Conservation (phyloP, 2,329 filamentous ascomycete species). For the Talaromyces sp. region DNA sequence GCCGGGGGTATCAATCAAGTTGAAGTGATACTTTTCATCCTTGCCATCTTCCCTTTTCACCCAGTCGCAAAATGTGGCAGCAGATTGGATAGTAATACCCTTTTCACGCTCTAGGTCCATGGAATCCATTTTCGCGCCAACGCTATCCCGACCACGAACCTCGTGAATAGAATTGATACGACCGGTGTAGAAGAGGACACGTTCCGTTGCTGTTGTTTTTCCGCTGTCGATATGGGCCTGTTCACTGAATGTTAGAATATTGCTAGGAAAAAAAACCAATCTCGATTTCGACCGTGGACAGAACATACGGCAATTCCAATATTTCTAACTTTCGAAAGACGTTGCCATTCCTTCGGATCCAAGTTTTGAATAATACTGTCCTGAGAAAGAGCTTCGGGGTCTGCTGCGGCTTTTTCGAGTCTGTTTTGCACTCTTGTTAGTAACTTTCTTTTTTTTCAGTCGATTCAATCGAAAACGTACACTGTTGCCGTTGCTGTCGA, state of each 20-base stretch:
- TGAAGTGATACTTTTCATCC: slow-evolving; percentile 92
- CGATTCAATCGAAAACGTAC: not conserved
- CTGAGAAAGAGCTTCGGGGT: slow-evolving; percentile 55
- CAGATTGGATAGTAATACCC: slow-evolving; percentile 98
- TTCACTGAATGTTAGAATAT: not conserved
- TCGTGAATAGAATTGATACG: slow-evolving; percentile 97
- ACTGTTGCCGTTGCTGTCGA: slow-evolving; percentile 40
- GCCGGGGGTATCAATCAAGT: slow-evolving; percentile 96
- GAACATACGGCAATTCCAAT: slow-evolving; percentile 82
- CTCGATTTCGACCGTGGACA: not conserved
- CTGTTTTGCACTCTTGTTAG: not conserved
- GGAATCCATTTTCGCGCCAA: slow-evolving; percentile 99
- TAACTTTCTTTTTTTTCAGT: not conserved
- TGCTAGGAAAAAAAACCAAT: not conserved
- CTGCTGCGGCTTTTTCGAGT: slow-evolving; percentile 50
- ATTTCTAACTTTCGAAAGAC: slow-evolving; percentile 80
- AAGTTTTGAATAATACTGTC: slow-evolving; percentile 73
- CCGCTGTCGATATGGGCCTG: slow-evolving; percentile 97
- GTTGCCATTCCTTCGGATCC: slow-evolving; percentile 69
- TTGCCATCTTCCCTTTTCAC: slow-evolving; percentile 72
- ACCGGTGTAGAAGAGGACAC: slow-evolving; percentile 96
- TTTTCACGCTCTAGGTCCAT: slow-evolving; percentile 99
- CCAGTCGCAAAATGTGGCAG: slow-evolving; percentile 98
- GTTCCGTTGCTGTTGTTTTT: slow-evolving; percentile 94
- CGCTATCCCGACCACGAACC: slow-evolving; percentile 80